These are phyloP conservation scores for Aspergillus kassunensis DNA, from an alignment of 495 filamentous ascomycete genomes.

Conservation along the genomic window DNA sequence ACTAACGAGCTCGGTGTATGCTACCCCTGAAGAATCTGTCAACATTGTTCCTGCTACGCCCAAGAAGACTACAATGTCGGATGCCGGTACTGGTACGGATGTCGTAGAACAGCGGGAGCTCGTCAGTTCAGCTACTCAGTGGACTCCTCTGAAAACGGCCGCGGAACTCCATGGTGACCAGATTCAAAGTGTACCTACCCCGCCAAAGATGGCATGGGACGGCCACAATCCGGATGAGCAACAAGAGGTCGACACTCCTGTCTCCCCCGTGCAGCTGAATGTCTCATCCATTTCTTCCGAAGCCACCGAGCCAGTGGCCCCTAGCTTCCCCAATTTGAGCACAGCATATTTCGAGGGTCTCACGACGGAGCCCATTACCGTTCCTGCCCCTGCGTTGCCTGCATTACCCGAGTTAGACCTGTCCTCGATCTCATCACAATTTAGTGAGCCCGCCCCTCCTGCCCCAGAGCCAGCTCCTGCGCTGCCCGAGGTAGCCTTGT, in stretches of 20 bases:
- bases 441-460: conserved; percentile 19
- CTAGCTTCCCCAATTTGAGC: conserved; percentile 27
- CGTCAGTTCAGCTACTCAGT: conserved; percentile 36
- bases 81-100: conserved; percentile 19
- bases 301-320: conserved; percentile 35
- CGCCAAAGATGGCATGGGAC: conserved; percentile 40
- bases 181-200: conserved; percentile 31
- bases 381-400: conserved; percentile 18
- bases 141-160: conserved; percentile 29
- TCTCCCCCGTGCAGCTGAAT: conserved; percentile 25
- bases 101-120: conserved; percentile 17
- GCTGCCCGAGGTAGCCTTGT: not conserved
- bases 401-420: conserved; percentile 22
- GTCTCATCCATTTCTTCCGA: conserved; percentile 35
- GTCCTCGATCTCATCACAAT: conserved; percentile 30
- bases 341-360: conserved; percentile 30
- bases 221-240: conserved; percentile 18
- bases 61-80: conserved; percentile 11
- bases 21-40: conserved; percentile 2
- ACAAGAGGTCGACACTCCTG: conserved; percentile 15
- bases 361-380: conserved; percentile 29
- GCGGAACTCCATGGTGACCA: conserved; percentile 24
- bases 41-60: conserved; percentile 21
- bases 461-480: not conserved
- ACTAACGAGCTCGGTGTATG: conserved; percentile 9